These are phyloP conservation scores for Microbotryum silenes-acaulis DNA, from an alignment of 1,284 basidiomycete species.

Conservation along the genomic window DNA sequence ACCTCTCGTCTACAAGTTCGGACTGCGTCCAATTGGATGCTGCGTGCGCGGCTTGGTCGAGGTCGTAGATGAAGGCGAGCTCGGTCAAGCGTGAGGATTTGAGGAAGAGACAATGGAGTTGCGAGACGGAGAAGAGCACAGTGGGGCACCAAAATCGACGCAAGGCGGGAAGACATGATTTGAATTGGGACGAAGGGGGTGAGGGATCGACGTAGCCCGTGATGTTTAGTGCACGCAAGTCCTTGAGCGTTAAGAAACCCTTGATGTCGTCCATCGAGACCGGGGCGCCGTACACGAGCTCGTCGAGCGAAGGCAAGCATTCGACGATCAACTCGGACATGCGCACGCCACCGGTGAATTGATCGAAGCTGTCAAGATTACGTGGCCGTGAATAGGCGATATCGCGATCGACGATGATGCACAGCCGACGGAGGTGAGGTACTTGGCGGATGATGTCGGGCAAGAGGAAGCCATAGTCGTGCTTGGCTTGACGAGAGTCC, in stretches of 20 bases:
- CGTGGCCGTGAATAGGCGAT: neutral
- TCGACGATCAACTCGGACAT: constrained; percentile 5
- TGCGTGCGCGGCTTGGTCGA: neutral
- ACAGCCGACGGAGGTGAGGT: neutral
- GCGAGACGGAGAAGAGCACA: neutral
- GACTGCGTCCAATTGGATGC: too few relatives aligned
- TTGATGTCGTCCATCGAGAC: constrained; percentile 8
- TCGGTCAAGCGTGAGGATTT: neutral
- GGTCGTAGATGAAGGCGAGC: constrained; percentile 18
- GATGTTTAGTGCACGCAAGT: constrained; percentile 10
- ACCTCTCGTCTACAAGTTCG: too few relatives aligned
- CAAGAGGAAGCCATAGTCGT: constrained; percentile 14
- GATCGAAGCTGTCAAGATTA: neutral
- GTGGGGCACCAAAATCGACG: constrained; percentile 15
- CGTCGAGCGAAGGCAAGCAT: neutral
- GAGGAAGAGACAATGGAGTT: constrained; percentile 5
- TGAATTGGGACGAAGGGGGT: neutral
- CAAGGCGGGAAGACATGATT: neutral
- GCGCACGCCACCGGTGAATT: constrained; percentile 13
- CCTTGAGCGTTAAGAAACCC: neutral
- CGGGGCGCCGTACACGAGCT: constrained; percentile 13
- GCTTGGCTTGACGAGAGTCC: constrained; percentile 1
- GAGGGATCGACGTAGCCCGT: constrained; percentile 7
- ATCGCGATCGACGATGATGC: neutral
- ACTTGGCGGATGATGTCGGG: constrained; percentile 4